Evolutionary conservation across 176 grass and related monocot genomes (phyloP), one percentile per base, ranked within the genome.

Genomic region (Paspalum notatum): DNA sequence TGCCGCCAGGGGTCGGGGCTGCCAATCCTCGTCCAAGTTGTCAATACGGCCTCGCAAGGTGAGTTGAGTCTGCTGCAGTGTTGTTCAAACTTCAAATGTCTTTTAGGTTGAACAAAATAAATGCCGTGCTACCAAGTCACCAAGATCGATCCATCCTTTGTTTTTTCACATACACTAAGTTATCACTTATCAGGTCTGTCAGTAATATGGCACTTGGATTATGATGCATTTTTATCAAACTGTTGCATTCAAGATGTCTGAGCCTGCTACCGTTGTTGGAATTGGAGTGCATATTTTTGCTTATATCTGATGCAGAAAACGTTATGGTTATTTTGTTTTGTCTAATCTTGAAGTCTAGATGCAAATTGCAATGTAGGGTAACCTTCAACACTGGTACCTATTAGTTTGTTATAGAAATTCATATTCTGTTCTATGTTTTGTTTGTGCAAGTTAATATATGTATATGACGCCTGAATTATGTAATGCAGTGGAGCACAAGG

Each of bases 401-500:
- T 73, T 79, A 22, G 11, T 27, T 0, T 70, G 46, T 13, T 39
- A 8, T 77, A 15, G 0, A 27, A 81, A n/a, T 22, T 26, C 66
- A 11, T 8, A 7, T 24, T 9, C 54, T 21, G 16, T 37, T 66
- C 41, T 41, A 15, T 66, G 24, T 1, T 26, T 60, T 16, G 46
- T 61, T 68, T 40, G 38, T 40, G 17, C 20, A 41, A 12, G 20
- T 51, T 5, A 7, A 66, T 18, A 41, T 27, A 43, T 37, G 10
- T 76, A 56, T 62, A 22, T 68, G 68, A 68, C 14, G 63, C 77
- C 46, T 39, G 18, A 68, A 68, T 74, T 54, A 20, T 82, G 27
- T 67, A 82, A 80, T 86, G 77, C 84, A 98, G 96, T 57, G 85
- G 92, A 64, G n/a, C 85, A 90, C 78, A 83, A 91, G 79, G 96